Conservation (phyloP, 2,329 filamentous ascomycete genomes). For the Boeremia lycopersici region DNA sequence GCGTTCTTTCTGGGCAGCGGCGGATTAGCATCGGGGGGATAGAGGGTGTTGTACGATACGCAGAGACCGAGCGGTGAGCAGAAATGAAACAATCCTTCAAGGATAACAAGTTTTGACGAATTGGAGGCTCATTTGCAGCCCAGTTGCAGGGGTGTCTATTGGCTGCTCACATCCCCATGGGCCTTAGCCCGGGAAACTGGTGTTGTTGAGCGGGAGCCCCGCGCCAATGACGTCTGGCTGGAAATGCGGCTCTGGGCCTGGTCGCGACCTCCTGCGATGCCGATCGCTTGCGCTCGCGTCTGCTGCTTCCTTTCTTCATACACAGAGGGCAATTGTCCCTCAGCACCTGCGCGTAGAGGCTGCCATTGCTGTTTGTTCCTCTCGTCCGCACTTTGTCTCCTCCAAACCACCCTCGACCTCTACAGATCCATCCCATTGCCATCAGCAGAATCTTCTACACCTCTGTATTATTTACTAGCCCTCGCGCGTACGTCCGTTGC, state of each 20-base stretch:
- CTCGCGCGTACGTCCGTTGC: background rate
- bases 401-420: conserved; percentile 11
- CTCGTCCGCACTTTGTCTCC: conserved; percentile 5
- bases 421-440: conserved; percentile 14
- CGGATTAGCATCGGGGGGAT: conserved; percentile 25
- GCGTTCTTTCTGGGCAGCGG: conserved; percentile 15
- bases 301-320: conserved; percentile 22
- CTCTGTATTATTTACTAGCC: conserved; percentile 21
- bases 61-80: conserved; percentile 19
- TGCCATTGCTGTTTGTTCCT: background rate
- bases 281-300: conserved; percentile 28
- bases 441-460: conserved; percentile 15
- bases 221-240: conserved; percentile 30
- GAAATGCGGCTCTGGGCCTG: conserved; percentile 26
- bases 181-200: conserved; percentile 10
- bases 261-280: conserved; percentile 29
- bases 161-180: conserved; percentile 12
- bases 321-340: conserved; percentile 28
- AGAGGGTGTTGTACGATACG: conserved; percentile 31
- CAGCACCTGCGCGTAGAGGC: conserved; percentile 12
- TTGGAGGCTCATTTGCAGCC: conserved; percentile 13
- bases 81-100: conserved; percentile 14
- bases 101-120: conserved; percentile 13
- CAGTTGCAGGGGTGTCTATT: conserved; percentile 13
- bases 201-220: conserved; percentile 24